phyloP scores from a whole-genome alignment of 345 rosid species.

The Eucalyptus cladocalyx region DNA sequence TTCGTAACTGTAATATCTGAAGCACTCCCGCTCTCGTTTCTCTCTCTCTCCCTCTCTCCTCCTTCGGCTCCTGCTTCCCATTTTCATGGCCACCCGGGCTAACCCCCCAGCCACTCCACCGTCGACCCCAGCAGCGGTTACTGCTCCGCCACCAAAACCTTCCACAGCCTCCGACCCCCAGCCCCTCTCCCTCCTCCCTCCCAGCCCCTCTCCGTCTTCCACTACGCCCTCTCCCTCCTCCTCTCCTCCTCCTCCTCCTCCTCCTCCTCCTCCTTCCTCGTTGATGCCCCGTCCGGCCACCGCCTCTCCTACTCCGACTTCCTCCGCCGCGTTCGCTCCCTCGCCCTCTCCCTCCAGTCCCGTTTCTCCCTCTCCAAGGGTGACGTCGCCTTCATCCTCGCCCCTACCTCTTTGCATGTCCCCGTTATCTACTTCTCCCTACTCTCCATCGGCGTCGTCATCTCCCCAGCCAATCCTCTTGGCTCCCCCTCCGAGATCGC shows the following conservation, averaged over 20 bases:
- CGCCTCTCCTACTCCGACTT: slow-evolving; percentile 31
- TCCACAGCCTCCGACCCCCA: slow-evolving; percentile 37
- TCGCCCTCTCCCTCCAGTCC: slow-evolving; percentile 25
- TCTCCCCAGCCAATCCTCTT: slow-evolving; percentile 69
- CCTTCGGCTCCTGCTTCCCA: not conserved
- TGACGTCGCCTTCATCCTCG: slow-evolving; percentile 60
- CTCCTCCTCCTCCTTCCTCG: slow-evolving; percentile 13
- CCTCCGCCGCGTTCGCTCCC: slow-evolving; percentile 22
- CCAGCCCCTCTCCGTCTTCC: slow-evolving; percentile 39
- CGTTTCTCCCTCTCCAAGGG: slow-evolving; percentile 21
- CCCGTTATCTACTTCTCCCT: slow-evolving; percentile 70
- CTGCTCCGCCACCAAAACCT: slow-evolving; percentile 26
- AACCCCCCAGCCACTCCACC: not conserved
- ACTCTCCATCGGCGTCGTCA: slow-evolving; percentile 48
- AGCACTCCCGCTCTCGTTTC: not conserved
- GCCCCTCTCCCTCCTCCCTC: slow-evolving; percentile 34
- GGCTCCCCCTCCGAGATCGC: slow-evolving; percentile 42
- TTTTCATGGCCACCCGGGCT: not conserved
- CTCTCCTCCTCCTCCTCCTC: not conserved
- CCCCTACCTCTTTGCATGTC: slow-evolving; percentile 44
- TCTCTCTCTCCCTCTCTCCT: not conserved
- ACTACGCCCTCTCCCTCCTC: slow-evolving; percentile 44
- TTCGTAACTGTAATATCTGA: not conserved
- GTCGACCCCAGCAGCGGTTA: slow-evolving; percentile 32
- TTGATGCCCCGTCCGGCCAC: slow-evolving; percentile 23